Percentiles rank a stretch among this genome's conserved stretches.
These are phyloP conservation scores for Limnomonas spitsbergensis DNA, from an alignment of 139 green algal genomes.

Conservation along the genomic window DNA sequence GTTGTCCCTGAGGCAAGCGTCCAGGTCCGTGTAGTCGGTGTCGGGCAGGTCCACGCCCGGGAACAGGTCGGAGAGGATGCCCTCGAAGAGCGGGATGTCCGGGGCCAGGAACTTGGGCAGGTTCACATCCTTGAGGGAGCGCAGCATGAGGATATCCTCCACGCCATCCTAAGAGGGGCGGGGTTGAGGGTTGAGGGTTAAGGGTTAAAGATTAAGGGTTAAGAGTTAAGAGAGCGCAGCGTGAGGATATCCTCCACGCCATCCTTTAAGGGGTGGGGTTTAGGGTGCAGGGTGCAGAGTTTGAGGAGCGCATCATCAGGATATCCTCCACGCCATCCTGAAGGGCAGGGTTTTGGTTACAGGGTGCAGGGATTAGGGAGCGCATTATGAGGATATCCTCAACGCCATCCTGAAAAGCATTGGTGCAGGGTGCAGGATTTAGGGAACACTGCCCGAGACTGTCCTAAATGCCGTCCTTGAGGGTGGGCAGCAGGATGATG, in stretches of 20 bases:
- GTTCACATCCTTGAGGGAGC: slow-evolving; percentile 78
- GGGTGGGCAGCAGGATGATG: no score
- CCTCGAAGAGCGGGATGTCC: slow-evolving; percentile 76
- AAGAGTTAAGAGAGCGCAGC: slow-evolving; percentile 65
- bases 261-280: background rate
- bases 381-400: slow-evolving; percentile 72
- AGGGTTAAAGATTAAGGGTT: no score
- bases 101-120: slow-evolving; percentile 80
- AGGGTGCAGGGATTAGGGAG: no score
- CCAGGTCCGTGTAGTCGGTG: slow-evolving; percentile 55
- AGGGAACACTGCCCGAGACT: slow-evolving; percentile 67
- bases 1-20: slow-evolving; percentile 31
- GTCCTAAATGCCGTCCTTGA: slow-evolving; percentile 35
- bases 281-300: no score
- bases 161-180: slow-evolving; percentile 3
- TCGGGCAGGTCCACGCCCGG: slow-evolving; percentile 63
- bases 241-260: slow-evolving; percentile 62
- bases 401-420: background rate
- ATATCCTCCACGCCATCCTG: slow-evolving; percentile 45
- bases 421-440: no score
- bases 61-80: slow-evolving; percentile 77
- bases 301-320: slow-evolving; percentile 67
- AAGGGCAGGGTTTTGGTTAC: no score
- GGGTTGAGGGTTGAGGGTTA: no score
- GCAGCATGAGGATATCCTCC: slow-evolving; percentile 70